A percentile compares a stretch with the other conserved stretches of the same genome.
Evolutionary conservation across 768 basidiomycete genomes (phyloP).

Genomic region (Agaricus subrufescens): DNA sequence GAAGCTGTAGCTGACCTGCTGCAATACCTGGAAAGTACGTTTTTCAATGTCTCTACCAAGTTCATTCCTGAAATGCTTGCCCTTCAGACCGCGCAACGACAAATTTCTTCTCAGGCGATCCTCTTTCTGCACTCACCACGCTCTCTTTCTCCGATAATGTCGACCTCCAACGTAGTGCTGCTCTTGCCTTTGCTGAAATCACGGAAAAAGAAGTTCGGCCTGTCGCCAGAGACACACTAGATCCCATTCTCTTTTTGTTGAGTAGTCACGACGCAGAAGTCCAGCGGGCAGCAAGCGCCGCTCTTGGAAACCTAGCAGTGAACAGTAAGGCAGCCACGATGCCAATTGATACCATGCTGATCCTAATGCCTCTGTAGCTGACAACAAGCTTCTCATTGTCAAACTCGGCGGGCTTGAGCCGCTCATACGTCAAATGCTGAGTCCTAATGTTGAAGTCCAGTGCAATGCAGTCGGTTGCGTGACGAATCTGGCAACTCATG

Average conservation of each 20-base stretch:
- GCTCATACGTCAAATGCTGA: conserved; percentile 97
- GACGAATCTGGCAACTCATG: conserved; percentile 97
- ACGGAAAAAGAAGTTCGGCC: conserved; percentile 99
- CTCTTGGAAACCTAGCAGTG: conserved; percentile 94
- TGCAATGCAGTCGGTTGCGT: conserved; percentile 99
- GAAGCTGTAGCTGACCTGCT: conserved; percentile 97
- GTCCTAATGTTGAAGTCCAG: conserved; percentile 98
- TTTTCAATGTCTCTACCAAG: background rate
- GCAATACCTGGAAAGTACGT: conserved; percentile 95
- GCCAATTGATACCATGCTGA: background rate
- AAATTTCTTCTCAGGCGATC: conserved; percentile 95
- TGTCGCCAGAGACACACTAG: conserved; percentile 94
- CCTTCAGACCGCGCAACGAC: conserved; percentile 90
- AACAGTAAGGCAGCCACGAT: conserved; percentile 65
- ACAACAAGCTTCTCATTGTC: conserved; percentile 98
- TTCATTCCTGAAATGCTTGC: background rate
- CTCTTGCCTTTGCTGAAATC: conserved; percentile 97
- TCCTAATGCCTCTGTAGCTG: conserved; percentile 49
- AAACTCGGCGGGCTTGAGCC: conserved; percentile 97
- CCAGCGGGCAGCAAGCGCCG: conserved; percentile 96
- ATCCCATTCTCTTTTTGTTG: conserved; percentile 95
- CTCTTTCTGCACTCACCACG: conserved; percentile 89
- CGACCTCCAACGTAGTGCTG: conserved; percentile 95
- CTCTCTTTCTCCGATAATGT: conserved; percentile 99
- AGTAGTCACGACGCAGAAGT: conserved; percentile 98